Conservation (phyloP, 2,329 filamentous ascomycete species). For the Juglanconis oblonga region DNA sequence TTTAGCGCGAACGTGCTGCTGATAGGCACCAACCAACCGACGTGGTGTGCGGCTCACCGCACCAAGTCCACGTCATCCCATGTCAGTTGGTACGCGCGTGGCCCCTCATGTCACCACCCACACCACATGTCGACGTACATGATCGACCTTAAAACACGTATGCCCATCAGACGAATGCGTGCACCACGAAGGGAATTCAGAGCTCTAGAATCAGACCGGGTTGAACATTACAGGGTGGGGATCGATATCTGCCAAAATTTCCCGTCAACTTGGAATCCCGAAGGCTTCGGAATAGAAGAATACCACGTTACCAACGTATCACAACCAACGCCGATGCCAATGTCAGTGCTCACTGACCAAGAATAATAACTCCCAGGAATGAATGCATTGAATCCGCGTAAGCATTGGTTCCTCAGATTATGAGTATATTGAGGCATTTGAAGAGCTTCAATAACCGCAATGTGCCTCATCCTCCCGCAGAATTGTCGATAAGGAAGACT, state of each 20-base stretch:
- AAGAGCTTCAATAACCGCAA: neutral
- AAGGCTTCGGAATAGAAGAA: neutral
- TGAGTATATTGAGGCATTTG: neutral
- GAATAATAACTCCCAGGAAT: neutral
- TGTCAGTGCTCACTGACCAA: neutral
- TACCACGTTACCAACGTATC: neutral
- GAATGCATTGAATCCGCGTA: too few relatives aligned
- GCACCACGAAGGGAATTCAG: too few relatives aligned
- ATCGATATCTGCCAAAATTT: neutral
- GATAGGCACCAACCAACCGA: neutral
- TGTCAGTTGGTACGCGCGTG: neutral
- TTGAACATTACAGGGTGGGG: neutral
- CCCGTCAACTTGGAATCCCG: too few relatives aligned
- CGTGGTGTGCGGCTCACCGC: slow-evolving; percentile 1
- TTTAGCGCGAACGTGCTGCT: neutral
- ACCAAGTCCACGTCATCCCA: slow-evolving; percentile 4
- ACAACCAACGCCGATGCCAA: neutral
- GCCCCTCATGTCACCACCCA: neutral
- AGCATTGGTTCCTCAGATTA: neutral
- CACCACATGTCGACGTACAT: too few relatives aligned
- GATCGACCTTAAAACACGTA: neutral
- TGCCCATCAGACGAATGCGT: neutral
- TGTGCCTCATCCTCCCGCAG: neutral
- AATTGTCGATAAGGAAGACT: neutral
- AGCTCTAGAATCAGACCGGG: too few relatives aligned